Conservation (phyloP, 2,329 filamentous ascomycete genomes). For the Coleophoma crateriformis region DNA sequence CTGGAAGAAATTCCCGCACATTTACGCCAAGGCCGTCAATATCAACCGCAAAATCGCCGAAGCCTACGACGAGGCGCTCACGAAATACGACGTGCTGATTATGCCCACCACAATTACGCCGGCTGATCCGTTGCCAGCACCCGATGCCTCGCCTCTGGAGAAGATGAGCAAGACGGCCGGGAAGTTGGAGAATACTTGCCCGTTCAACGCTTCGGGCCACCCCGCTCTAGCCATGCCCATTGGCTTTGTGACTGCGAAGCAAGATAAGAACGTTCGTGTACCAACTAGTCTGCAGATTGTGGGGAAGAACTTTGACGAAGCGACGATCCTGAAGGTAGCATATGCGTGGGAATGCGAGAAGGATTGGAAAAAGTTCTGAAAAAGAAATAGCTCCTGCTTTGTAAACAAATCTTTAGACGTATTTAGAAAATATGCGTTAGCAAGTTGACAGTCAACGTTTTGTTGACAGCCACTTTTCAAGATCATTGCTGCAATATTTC, state of each 20-base stretch:
- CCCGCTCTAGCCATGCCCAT: slow-evolving; percentile 47
- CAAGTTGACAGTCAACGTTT: no score
- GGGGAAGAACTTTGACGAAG: slow-evolving; percentile 45
- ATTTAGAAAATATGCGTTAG: no score
- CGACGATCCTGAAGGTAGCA: slow-evolving; percentile 35
- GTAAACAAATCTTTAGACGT: no score
- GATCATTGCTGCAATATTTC: no score
- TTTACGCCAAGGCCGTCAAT: slow-evolving; percentile 43
- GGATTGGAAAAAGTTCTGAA: no score
- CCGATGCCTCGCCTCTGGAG: slow-evolving; percentile 28
- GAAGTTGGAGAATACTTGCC: slow-evolving; percentile 47
- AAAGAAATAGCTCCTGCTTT: no score
- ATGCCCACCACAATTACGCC: slow-evolving; percentile 43
- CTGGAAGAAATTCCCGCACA: slow-evolving; percentile 31
- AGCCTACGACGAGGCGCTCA: slow-evolving; percentile 36
- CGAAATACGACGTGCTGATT: slow-evolving; percentile 37
- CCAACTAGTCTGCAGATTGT: slow-evolving; percentile 52
- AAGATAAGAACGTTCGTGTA: slow-evolving; percentile 30
- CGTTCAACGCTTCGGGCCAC: slow-evolving; percentile 52
- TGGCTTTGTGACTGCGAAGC: slow-evolving; percentile 31
- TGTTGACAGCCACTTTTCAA: no score
- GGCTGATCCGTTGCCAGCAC: slow-evolving; percentile 34
- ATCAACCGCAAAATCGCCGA: slow-evolving; percentile 38
- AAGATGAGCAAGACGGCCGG: slow-evolving; percentile 47
- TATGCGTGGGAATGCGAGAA: slow-evolving; percentile 36